A percentile compares a stretch with the other conserved stretches of the same genome.
Conservation (phyloP, 129 eudicot genomes). For the Chrysanthemum makinoi region DNA sequence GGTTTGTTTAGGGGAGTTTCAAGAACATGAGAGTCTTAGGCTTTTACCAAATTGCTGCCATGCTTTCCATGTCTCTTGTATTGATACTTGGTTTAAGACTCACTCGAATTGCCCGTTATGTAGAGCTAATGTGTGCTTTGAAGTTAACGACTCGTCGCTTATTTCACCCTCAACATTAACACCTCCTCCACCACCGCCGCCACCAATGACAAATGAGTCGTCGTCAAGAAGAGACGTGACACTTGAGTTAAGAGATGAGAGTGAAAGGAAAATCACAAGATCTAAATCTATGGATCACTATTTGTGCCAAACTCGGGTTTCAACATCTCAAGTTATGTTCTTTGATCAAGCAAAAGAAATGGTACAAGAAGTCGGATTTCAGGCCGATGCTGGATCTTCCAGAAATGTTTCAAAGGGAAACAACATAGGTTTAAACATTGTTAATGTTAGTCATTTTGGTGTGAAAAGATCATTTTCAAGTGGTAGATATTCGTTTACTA, state of each 20-base stretch:
- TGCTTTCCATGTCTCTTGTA: constrained; percentile 72
- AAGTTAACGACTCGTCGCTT: constrained; percentile 11
- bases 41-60: constrained; percentile 77
- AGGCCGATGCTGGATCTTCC: constrained; percentile 31
- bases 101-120: constrained; percentile 79
- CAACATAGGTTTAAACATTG: constrained; percentile 23
- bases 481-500: constrained; percentile 41
- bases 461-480: constrained; percentile 50
- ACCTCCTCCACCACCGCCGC: background rate
- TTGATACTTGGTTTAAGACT: constrained; percentile 73
- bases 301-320: constrained; percentile 28
- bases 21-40: constrained; percentile 58
- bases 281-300: constrained; percentile 46
- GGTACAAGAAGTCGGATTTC: background rate
- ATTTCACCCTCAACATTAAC: constrained; percentile 14
- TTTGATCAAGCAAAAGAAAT: constrained; percentile 31
- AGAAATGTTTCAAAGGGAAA: constrained; percentile 13
- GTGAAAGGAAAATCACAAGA: constrained; percentile 36
- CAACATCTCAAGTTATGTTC: constrained; percentile 28
- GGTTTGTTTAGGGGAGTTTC: constrained; percentile 72
- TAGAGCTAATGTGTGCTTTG: constrained; percentile 48
- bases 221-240: constrained; percentile 24
- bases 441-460: constrained; percentile 24
- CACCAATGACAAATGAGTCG: constrained; percentile 12
- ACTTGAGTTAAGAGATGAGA: constrained; percentile 20